Percentiles rank a stretch among this genome's conserved stretches.
phyloP scores from a whole-genome alignment of 805 yeast species.

The Candida parachauliodes region DNA sequence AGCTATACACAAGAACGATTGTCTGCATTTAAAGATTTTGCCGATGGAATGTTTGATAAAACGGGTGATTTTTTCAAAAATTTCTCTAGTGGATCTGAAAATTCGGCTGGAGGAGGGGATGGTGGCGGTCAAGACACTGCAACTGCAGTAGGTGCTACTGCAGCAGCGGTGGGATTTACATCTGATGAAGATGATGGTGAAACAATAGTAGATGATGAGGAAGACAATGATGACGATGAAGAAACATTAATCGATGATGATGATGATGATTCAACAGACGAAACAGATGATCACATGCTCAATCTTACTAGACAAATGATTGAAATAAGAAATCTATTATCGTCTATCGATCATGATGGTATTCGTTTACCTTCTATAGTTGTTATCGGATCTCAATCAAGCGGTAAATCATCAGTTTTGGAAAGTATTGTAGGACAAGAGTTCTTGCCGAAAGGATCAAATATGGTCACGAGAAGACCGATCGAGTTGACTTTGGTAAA shows the following conservation, averaged over 20 bases:
- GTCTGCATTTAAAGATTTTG: slow-evolving; percentile 56
- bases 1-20: slow-evolving; percentile 66
- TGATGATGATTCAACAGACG: slow-evolving; percentile 44
- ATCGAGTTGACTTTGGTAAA: slow-evolving; percentile 91
- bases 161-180: slow-evolving; percentile 48
- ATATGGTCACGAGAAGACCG: slow-evolving; percentile 98
- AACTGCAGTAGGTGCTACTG: slow-evolving; percentile 48
- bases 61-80: slow-evolving; percentile 43
- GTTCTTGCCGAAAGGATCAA: slow-evolving; percentile 92
- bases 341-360: slow-evolving; percentile 73
- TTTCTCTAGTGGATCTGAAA: slow-evolving; percentile 17
- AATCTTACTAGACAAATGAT: slow-evolving; percentile 94
- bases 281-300: slow-evolving; percentile 76
- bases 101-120: slow-evolving; percentile 19
- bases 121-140: slow-evolving; percentile 27
- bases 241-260: slow-evolving; percentile 49
- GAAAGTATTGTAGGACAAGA: slow-evolving; percentile 98
- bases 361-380: slow-evolving; percentile 90
- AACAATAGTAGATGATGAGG: slow-evolving; percentile 15
- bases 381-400: slow-evolving; percentile 94
- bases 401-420: slow-evolving; percentile 94
- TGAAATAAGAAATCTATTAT: slow-evolving; percentile 79
- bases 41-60: slow-evolving; percentile 50
- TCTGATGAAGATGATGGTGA: slow-evolving; percentile 35
- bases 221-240: slow-evolving; percentile 24